Base-by-base conservation (phyloP, 441 rosid genomes). In the Populus trichocarpa region DNA sequence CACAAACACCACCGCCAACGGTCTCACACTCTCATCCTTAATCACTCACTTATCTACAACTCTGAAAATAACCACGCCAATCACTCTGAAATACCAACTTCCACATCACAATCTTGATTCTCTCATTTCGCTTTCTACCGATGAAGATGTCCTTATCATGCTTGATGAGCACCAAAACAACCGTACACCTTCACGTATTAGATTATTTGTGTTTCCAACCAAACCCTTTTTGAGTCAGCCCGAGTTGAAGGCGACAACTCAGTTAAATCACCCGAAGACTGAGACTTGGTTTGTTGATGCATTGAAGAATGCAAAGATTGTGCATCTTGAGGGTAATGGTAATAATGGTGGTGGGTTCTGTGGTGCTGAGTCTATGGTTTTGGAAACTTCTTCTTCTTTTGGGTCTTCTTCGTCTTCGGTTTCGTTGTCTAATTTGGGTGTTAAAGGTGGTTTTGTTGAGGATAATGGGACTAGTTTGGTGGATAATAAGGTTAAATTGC, bases 211-310 rank as follows among this genome's bases (percentile, higher is more conserved):
- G 65, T 86, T 93, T 74, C 89, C 85, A 0, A 28, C 35, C 40
- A 84, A 80, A 75, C 69, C 73, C 70, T n/a, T n/a, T 30, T 26
- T 73, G 8, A 22, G 38, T 63, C 28, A n/a, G 53, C 33, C 74
- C 1, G 78, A 77, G 67, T 59, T 38, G 11, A 22, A 22, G 42
- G 32, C 9, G 16, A 2, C 61, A 38, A 65, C 35, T 73, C 71
- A 40, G 9, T 57, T 66, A 53, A 73, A 59, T 63, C 92, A 92
- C 28, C 97, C 98, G 3, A 94, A 86, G 87, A 90, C 93, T 4
- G 98, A 92, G 77, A 73, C 82, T 63, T 94, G 95, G 97, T 92
- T 94, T 72, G 87, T 84, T 30, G 98, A 94, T 75, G 96, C 89
- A 64, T 82, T 94, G 73, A 90, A 88, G 83, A 85, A 88, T 74